Evolutionary conservation across 805 yeast species (phyloP).

Genomic region (Grigorovia transvaalensis): DNA sequence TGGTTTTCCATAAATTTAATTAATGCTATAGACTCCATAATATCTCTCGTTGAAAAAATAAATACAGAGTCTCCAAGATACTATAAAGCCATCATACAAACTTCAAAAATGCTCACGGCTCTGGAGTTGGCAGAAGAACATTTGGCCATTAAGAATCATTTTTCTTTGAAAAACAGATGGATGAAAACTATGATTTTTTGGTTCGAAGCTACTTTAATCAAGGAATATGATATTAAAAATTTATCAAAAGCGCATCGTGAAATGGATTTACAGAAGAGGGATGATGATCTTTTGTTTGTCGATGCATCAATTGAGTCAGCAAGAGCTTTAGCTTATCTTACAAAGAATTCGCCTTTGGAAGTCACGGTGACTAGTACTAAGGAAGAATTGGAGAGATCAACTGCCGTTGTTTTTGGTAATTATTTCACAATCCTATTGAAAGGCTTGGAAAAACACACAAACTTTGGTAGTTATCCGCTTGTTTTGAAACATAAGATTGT

Average conservation of each 20-base stretch:
- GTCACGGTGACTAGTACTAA: conserved; percentile 43
- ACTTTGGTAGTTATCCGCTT: conserved; percentile 23
- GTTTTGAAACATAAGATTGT: conserved; percentile 41
- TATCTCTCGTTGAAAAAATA: conserved; percentile 13
- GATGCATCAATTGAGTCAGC: conserved; percentile 54
- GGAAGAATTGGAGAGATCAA: conserved; percentile 40
- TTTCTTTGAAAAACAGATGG: conserved; percentile 35
- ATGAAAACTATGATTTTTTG: conserved; percentile 39
- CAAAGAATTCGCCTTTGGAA: conserved; percentile 46
- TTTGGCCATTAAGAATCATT: conserved; percentile 32
- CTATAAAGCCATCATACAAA: conserved; percentile 20
- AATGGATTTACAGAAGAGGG: conserved; percentile 28
- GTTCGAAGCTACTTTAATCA: conserved; percentile 41
- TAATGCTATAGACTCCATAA: conserved; percentile 23
- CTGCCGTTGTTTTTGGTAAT: conserved; percentile 54
- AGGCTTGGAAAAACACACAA: conserved; percentile 30
- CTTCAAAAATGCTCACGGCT: conserved; percentile 20
- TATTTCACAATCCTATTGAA: conserved; percentile 51
- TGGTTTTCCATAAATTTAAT: conserved; percentile 25
- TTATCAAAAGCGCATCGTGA: conserved; percentile 21
- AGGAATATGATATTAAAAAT: conserved; percentile 25
- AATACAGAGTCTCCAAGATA: conserved; percentile 10
- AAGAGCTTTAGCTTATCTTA: conserved; percentile 41
- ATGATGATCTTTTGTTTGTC: conserved; percentile 36
- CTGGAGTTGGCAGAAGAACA: conserved; percentile 15